Evolutionary conservation across 768 basidiomycete species (phyloP).

Genomic region (Rhodocollybia butyracea): DNA sequence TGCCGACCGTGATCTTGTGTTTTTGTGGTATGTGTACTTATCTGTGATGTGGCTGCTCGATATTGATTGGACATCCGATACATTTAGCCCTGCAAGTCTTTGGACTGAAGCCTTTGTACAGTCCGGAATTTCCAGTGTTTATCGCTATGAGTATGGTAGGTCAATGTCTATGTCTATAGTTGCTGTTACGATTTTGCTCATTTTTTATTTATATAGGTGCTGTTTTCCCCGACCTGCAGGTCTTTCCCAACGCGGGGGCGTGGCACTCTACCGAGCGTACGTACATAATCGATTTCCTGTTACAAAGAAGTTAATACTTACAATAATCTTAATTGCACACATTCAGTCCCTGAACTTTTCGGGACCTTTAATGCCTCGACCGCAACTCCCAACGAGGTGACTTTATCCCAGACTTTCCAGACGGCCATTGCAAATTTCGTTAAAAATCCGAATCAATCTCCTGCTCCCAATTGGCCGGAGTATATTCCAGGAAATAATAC

Average conservation of each 20-base stretch:
- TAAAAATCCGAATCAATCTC: conserved; percentile 13
- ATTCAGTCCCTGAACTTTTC: conserved; percentile 20
- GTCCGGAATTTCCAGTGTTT: conserved; percentile 10
- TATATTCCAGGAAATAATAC: conserved; percentile 12
- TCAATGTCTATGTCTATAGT: too few species aligned
- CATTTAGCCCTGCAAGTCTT: conserved; percentile 9
- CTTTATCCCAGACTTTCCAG: conserved; percentile 17
- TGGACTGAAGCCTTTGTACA: conserved; percentile 9
- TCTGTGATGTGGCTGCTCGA: background rate
- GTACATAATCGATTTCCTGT: background rate
- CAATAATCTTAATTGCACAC: too few species aligned
- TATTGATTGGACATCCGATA: background rate
- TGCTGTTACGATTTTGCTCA: background rate
- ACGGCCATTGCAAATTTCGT: conserved; percentile 16
- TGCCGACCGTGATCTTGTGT: conserved; percentile 9
- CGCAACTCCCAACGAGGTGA: conserved; percentile 15
- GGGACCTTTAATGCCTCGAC: conserved; percentile 20
- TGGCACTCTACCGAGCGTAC: conserved; percentile 17
- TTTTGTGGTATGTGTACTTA: conserved; percentile 5
- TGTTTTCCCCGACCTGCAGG: conserved; percentile 15
- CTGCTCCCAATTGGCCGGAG: conserved; percentile 13
- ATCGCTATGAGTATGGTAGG: conserved; percentile 13
- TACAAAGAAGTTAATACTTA: background rate
- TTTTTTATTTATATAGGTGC: background rate
- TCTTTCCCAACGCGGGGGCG: conserved; percentile 16